These are phyloP conservation scores for Rhizophagus sp. DNA, from an alignment of 192 early-diverging fungal genomes.

Conservation along the genomic window DNA sequence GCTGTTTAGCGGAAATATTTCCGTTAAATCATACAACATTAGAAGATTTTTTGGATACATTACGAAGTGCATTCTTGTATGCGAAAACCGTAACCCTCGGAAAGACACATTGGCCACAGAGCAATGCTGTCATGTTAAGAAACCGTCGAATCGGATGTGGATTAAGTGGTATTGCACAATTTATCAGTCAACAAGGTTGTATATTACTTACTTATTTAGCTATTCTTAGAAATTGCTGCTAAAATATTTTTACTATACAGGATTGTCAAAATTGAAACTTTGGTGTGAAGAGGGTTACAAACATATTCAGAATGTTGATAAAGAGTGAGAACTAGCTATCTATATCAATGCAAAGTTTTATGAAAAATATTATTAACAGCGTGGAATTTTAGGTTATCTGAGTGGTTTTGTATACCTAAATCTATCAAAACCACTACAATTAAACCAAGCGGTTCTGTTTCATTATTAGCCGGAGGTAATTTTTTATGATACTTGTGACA, in stretches of 20 bases:
- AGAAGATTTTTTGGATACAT: slow-evolving; percentile 46
- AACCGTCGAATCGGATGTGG: slow-evolving; percentile 52
- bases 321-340: slow-evolving; percentile 6
- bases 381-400: slow-evolving; percentile 28
- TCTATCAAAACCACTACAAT: slow-evolving; percentile 51
- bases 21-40: slow-evolving; percentile 39
- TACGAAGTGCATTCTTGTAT: slow-evolving; percentile 48
- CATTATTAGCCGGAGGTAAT: slow-evolving; percentile 44
- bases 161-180: slow-evolving; percentile 49
- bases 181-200: slow-evolving; percentile 37
- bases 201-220: slow-evolving; percentile 9
- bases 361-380: neutral
- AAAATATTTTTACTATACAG: neutral
- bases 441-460: slow-evolving; percentile 51
- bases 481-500: neutral
- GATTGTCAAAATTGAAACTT: slow-evolving; percentile 26
- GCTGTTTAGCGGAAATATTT: slow-evolving; percentile 51
- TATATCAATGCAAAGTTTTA: neutral
- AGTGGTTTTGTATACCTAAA: slow-evolving; percentile 41
- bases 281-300: slow-evolving; percentile 43
- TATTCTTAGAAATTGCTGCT: neutral
- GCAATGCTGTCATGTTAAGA: slow-evolving; percentile 49
- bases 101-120: slow-evolving; percentile 47
- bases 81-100: slow-evolving; percentile 51
- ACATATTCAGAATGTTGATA: slow-evolving; percentile 36